Evolutionary conservation across 345 rosid species (phyloP).

Genomic region (Garcia nutans): DNA sequence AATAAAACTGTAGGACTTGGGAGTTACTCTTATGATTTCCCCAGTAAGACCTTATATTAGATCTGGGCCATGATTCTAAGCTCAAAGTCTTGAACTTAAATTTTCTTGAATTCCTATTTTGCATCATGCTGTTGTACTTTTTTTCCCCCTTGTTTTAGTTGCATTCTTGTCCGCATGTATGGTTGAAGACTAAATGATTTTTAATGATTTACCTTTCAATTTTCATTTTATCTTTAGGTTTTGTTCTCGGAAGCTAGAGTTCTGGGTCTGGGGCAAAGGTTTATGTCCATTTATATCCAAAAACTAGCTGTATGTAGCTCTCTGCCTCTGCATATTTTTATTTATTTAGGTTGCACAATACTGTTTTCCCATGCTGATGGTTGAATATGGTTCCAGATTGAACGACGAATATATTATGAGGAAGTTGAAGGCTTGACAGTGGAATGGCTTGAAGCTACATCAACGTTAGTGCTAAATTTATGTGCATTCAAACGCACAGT

Average conservation of each 20-base stretch:
- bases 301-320: constrained; percentile 64
- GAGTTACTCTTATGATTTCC: too few species aligned
- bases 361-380: constrained; percentile 1
- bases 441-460: constrained; percentile 83
- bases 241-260: constrained; percentile 77
- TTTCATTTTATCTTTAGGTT: constrained; percentile 45
- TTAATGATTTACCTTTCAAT: neutral
- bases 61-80: too few species aligned
- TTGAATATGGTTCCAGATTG: constrained; percentile 46
- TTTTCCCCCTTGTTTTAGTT: neutral
- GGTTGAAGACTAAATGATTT: neutral
- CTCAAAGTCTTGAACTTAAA: too few species aligned
- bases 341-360: neutral
- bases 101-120: too few species aligned
- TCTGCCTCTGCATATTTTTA: neutral
- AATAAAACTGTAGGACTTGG: neutral
- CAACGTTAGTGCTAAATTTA: constrained; percentile 63
- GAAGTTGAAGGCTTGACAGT: constrained; percentile 68
- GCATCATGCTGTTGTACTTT: neutral
- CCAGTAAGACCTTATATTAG: too few species aligned
- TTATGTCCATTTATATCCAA: constrained; percentile 78
- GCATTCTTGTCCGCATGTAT: neutral
- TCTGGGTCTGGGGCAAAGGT: constrained; percentile 75
- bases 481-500: constrained; percentile 37
- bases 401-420: constrained; percentile 72